Evolutionary conservation across 225 moss, liverwort and hornwort species (phyloP), one percentile per base, ranked within the genome.

Genomic region (Marchantia paleacea): DNA sequence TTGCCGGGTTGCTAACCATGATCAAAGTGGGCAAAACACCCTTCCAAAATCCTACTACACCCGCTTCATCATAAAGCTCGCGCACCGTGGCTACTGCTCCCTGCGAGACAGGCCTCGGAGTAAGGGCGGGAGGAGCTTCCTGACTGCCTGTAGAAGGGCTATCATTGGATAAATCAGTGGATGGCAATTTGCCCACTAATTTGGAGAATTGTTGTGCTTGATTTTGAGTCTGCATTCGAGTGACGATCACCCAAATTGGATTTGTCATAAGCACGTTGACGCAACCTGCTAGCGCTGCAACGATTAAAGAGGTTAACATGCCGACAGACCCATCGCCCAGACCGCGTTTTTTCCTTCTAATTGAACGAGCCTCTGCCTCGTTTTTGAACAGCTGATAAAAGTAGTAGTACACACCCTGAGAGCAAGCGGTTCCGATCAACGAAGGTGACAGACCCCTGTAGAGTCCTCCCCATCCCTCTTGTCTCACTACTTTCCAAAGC

Each of bases 321-420:
- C 97, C 95, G 78, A 97, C 89, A 58, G 97, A 89, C 72, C 93
- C 92, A 86, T 93, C 93, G 63, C 91, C 89, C 79, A 82, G 87
- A 66, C 95, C 92, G 53, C 83, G 82, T 85, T 85, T 90, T 85
- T 80, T 86, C 80, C 85, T 89, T 68, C 76, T 90, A 61, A 85
- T 84, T 67, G 92, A 72, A 50, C 75, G 89, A 64, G 89, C 89
- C 88, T 91, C 95, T 54, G 91, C 95, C 85, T 95, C 89, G 73
- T 93, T 92, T 87, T 88, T 95, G 80, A 97, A 88, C 55, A 91
- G 83, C 88, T 95, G 97, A 78, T 97, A 97, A 79, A 95, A 97
- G 82, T 95, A 97, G 80, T 97, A 95, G 75, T 97, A 97, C 18
- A 97, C 97, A n/a, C 95, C 97, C 92, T 97, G 97, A 76, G 97